phyloP scores from a whole-genome alignment of 2,329 filamentous ascomycete species.

The Tympanopsis confertula region DNA sequence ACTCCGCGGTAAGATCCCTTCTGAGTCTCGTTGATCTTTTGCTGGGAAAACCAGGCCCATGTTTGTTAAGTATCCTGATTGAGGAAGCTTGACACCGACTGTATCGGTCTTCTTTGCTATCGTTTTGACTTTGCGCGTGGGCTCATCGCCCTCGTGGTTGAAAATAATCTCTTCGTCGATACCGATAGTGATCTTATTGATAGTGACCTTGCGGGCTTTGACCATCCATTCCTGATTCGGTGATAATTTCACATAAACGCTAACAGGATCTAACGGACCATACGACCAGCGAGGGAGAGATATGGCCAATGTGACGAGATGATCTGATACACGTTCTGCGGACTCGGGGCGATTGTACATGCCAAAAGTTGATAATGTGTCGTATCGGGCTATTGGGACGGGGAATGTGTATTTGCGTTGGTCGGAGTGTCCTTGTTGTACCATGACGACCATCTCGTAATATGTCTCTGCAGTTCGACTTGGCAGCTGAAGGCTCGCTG shows the following conservation, averaged over 20 bases:
- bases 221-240: slow-evolving; percentile 85
- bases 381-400: slow-evolving; percentile 82
- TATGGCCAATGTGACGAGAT: slow-evolving; percentile 81
- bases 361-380: slow-evolving; percentile 93
- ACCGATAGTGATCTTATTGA: slow-evolving; percentile 82
- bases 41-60: slow-evolving; percentile 82
- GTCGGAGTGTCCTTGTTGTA: slow-evolving; percentile 77
- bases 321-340: slow-evolving; percentile 75
- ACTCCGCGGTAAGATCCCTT: slow-evolving; percentile 75
- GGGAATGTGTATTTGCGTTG: slow-evolving; percentile 88
- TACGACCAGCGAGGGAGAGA: slow-evolving; percentile 94
- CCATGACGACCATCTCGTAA: slow-evolving; percentile 91
- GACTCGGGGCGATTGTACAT: slow-evolving; percentile 98
- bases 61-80: slow-evolving; percentile 86
- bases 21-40: slow-evolving; percentile 74
- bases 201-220: slow-evolving; percentile 84
- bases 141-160: slow-evolving; percentile 94
- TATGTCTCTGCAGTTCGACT: slow-evolving; percentile 92
- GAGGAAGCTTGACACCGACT: slow-evolving; percentile 75
- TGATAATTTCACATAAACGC: slow-evolving; percentile 85
- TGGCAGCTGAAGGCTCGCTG: slow-evolving; percentile 79
- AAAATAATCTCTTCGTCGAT: slow-evolving; percentile 99
- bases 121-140: slow-evolving; percentile 77
- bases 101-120: slow-evolving; percentile 73
- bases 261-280: slow-evolving; percentile 86